Conservation (phyloP, 768 basidiomycete genomes). For the Phlebiopsis gigantea region DNA sequence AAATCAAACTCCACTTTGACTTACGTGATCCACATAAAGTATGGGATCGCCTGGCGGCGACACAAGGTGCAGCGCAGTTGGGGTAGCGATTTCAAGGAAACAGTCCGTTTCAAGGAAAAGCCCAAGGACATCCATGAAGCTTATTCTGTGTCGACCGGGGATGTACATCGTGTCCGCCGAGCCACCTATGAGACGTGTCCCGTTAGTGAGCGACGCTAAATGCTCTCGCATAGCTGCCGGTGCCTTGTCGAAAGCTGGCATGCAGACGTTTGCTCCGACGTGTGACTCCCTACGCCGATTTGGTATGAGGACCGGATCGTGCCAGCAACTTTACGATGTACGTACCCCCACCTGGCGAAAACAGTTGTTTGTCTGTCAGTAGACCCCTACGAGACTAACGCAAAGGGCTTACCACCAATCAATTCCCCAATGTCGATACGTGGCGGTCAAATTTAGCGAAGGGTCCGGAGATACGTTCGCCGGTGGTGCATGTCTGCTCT, state of each 20-base stretch:
- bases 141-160: constrained; percentile 34
- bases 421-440: constrained; percentile 35
- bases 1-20: constrained; percentile 15
- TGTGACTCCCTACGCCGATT: constrained; percentile 33
- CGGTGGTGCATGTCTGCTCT: constrained; percentile 32
- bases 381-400: neutral
- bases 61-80: constrained; percentile 40
- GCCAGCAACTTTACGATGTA: no score
- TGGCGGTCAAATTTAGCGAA: constrained; percentile 30
- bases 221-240: constrained; percentile 31
- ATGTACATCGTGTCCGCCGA: constrained; percentile 46
- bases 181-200: constrained; percentile 39
- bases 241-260: constrained; percentile 34
- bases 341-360: constrained; percentile 39
- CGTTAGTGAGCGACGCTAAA: constrained; percentile 31
- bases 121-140: constrained; percentile 37
- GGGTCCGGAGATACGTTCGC: constrained; percentile 39
- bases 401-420: constrained; percentile 35
- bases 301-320: no score
- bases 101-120: constrained; percentile 43
- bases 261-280: constrained; percentile 39
- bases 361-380: no score
- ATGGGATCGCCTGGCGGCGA: constrained; percentile 35
- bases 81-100: constrained; percentile 45
- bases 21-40: constrained; percentile 42